Base-by-base conservation (phyloP, 176 grass and related monocot species). In the Cocos nucifera region DNA sequence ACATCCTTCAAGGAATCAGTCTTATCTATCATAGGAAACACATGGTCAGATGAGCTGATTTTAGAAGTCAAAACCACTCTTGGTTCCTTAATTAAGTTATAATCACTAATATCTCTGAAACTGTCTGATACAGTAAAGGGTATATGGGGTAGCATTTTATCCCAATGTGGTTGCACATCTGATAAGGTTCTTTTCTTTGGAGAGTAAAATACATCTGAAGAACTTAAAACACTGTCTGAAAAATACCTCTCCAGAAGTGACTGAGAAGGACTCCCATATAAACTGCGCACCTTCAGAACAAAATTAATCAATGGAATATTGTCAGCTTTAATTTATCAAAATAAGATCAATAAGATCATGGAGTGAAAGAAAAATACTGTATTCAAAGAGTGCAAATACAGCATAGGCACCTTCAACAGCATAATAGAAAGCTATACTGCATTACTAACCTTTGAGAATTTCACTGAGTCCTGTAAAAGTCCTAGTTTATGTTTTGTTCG, bases 181-280 rank as follows among this genome's bases (percentile, higher is more conserved):
- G 87, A 86, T 73, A 76, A 78, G 56, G 77, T 74, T 68, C 77
- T 85, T 49, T 83, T 73, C 58, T 79, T 89, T 20, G 81, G 79
- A 56, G 88, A 86, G 70, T 76, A 76, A 57, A 92, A 92, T 61
- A 81, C 62, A 81, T 89, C 82, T 48, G 93, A 83, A 58, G 64
- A 78, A 78, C 83, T 80, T 54, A 88, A 66, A 55, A 56, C 67
- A 48, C 72, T 83, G 19, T 59, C 74, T 57, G 66, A 57, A 19
- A 76, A 86, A 50, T 83, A 68, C 60, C 26, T 82, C 30, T 79
- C 83, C 69, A 85, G 75, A 39, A 79, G 62, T 32, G 78, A 75
- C 56, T 78, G 77, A 74, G 88, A 44, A 73, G 70, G 93, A 73
- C 88, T 98, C 26, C 88, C 81, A 83, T 98, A 86, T 69, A 92